These are phyloP conservation scores for Heliosperma pusillum DNA, from an alignment of 148 eudicot species.

Conservation along the genomic window DNA sequence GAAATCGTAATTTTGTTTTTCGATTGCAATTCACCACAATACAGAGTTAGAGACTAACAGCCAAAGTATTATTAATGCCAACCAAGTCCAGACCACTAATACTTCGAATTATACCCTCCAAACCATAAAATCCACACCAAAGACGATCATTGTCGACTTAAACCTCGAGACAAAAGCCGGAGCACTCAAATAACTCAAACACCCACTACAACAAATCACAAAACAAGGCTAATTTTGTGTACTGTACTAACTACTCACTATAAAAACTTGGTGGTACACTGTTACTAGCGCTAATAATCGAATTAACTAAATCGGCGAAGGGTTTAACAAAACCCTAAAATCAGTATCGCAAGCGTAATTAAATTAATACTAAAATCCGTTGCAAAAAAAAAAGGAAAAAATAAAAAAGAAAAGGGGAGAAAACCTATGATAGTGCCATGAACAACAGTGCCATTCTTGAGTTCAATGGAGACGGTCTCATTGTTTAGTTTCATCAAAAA, in stretches of 20 bases:
- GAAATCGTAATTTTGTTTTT: too few relatives aligned
- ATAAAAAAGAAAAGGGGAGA: conserved; percentile 5
- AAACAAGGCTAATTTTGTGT: too few relatives aligned
- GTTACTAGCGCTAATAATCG: neutral
- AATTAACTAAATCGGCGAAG: neutral
- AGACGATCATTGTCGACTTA: neutral
- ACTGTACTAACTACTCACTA: neutral
- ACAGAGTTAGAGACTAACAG: too few relatives aligned
- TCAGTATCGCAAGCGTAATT: neutral
- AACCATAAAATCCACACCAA: neutral
- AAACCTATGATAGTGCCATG: conserved; percentile 77
- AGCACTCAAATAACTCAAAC: neutral
- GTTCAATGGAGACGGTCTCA: conserved; percentile 77
- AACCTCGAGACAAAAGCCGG: neutral
- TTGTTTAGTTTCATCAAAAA: conserved; percentile 83
- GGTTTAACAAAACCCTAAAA: conserved; percentile 13
- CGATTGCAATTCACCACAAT: too few relatives aligned
- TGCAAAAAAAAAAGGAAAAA: neutral
- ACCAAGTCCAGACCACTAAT: too few relatives aligned
- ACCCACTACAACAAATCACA: neutral
- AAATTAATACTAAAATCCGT: neutral
- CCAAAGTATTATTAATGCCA: too few relatives aligned
- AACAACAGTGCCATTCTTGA: conserved; percentile 75
- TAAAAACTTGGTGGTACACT: neutral
- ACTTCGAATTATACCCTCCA: neutral